These are phyloP conservation scores for Phialophora macrospora DNA, from an alignment of 2,329 filamentous ascomycete genomes.

Conservation along the genomic window DNA sequence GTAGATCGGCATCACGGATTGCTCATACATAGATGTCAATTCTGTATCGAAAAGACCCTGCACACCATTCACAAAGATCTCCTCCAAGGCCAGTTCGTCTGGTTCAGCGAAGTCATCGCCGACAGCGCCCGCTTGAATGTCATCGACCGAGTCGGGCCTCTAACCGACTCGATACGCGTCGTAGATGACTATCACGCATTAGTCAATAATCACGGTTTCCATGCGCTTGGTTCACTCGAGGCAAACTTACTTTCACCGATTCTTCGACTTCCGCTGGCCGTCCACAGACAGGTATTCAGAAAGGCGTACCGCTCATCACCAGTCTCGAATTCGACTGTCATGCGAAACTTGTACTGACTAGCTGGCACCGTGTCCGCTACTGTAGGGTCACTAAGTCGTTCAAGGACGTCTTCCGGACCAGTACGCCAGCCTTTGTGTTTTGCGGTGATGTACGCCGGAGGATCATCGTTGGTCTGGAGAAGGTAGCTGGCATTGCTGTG, in stretches of 20 bases:
- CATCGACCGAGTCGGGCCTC: not conserved
- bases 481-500: conserved; percentile 53
- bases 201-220: not conserved
- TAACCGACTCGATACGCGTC: conserved; percentile 39
- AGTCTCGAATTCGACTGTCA: conserved; percentile 56
- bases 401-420: conserved; percentile 55
- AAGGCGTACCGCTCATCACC: conserved; percentile 57
- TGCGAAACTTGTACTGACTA: conserved; percentile 55
- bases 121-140: not conserved
- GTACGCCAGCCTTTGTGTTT: conserved; percentile 56
- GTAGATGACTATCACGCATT: conserved; percentile 35
- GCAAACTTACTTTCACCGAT: conserved; percentile 45
- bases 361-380: conserved; percentile 55
- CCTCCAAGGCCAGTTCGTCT: not conserved
- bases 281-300: conserved; percentile 57
- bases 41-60: not conserved
- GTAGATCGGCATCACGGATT: not conserved
- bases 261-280: conserved; percentile 55
- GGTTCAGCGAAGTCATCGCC: not conserved
- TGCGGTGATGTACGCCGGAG: conserved; percentile 55
- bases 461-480: conserved; percentile 58
- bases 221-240: not conserved
- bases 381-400: conserved; percentile 52
- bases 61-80: not conserved
- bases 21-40: not conserved